These are phyloP conservation scores for Paecilomyces formosus DNA, from an alignment of 2,329 filamentous ascomycete species.

Conservation along the genomic window DNA sequence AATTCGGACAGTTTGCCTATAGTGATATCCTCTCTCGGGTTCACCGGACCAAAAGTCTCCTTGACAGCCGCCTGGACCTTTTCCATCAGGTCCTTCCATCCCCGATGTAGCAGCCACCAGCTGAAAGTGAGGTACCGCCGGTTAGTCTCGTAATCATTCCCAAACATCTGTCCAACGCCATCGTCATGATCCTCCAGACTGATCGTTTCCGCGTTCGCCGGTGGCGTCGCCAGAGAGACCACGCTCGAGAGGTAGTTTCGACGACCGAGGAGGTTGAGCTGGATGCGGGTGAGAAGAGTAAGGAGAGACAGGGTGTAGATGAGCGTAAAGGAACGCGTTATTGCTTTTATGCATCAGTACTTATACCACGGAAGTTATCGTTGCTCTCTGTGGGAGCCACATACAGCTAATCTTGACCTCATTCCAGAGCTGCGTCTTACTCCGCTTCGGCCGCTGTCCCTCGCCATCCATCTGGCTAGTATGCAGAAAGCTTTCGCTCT, in stretches of 20 bases:
- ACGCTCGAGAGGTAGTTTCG: conserved; percentile 95
- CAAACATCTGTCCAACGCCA: conserved; percentile 76
- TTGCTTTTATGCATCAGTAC: conserved; percentile 48
- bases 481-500: conserved; percentile 77
- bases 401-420: conserved; percentile 92
- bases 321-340: conserved; percentile 83
- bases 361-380: neutral
- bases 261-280: conserved; percentile 92
- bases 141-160: conserved; percentile 94
- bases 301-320: conserved; percentile 86
- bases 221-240: conserved; percentile 75
- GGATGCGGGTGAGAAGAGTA: conserved; percentile 85
- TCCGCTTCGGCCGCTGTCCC: conserved; percentile 56
- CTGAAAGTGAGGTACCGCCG: conserved; percentile 91
- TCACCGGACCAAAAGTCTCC: conserved; percentile 81
- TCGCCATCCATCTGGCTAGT: conserved; percentile 63
- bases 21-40: conserved; percentile 79
- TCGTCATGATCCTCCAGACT: conserved; percentile 91
- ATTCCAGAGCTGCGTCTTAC: conserved; percentile 92
- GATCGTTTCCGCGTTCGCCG: conserved; percentile 65
- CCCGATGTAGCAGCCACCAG: conserved; percentile 93
- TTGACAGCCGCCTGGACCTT: conserved; percentile 80
- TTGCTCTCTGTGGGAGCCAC: conserved; percentile 24
- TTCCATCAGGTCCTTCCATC: conserved; percentile 74
- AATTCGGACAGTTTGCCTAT: conserved; percentile 73